Conservation (phyloP, 2,329 filamentous ascomycete genomes). For the Fonsecaea pugnacius region DNA sequence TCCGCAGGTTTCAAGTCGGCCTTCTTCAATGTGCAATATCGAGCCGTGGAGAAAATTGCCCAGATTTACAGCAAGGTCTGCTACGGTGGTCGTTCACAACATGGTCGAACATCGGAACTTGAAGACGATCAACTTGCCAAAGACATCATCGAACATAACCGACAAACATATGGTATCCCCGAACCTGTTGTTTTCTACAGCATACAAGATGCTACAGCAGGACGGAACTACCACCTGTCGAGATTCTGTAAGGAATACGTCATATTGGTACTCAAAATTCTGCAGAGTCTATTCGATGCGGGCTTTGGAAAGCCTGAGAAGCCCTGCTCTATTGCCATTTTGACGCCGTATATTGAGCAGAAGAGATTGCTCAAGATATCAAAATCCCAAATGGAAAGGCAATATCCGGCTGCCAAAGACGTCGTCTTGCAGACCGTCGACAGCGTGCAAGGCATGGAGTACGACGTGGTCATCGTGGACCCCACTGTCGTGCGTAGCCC, state of each 20-base stretch:
- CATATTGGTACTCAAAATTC: slow-evolving; percentile 5
- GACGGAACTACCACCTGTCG: neutral
- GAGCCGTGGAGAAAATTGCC: slow-evolving; percentile 21
- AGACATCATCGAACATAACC: slow-evolving; percentile 11
- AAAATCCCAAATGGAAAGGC: slow-evolving; percentile 10
- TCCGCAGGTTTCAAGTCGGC: slow-evolving; percentile 9
- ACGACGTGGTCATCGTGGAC: slow-evolving; percentile 19
- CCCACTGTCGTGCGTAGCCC: slow-evolving; percentile 5
- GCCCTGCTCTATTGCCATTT: slow-evolving; percentile 19
- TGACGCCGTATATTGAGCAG: slow-evolving; percentile 23
- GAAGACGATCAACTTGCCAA: neutral
- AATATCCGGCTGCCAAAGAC: slow-evolving; percentile 6
- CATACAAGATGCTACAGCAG: neutral
- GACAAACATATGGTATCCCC: neutral
- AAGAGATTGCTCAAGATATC: slow-evolving; percentile 4
- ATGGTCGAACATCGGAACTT: slow-evolving; percentile 4
- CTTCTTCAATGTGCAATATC: slow-evolving; percentile 24
- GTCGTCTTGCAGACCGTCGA: slow-evolving; percentile 13
- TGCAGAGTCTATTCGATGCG: slow-evolving; percentile 12
- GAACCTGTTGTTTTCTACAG: slow-evolving; percentile 17
- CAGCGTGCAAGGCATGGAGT: slow-evolving; percentile 20
- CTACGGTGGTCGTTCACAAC: slow-evolving; percentile 1
- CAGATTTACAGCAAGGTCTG: slow-evolving; percentile 19
- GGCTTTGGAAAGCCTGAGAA: slow-evolving; percentile 17
- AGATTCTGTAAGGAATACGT: slow-evolving; percentile 18